Percentiles rank a stretch among this genome's conserved stretches.
Evolutionary conservation across 345 rosid species (phyloP).

Genomic region (Arabidopsis arenosa): DNA sequence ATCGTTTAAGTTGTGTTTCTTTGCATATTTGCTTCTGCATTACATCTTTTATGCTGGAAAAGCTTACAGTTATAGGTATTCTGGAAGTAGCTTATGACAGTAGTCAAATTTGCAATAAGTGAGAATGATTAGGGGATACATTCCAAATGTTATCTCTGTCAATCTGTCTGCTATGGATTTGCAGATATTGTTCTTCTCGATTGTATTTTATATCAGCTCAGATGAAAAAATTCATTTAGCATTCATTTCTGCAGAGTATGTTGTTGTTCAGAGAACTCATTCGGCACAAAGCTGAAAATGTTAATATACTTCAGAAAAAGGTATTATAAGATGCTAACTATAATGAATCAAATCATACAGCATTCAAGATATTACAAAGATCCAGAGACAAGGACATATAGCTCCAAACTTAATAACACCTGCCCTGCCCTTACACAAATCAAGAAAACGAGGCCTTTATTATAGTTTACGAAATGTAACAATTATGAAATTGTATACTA

Average conservation of each 20-base stretch:
- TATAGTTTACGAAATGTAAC: slow-evolving; percentile 29
- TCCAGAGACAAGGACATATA: too few species aligned
- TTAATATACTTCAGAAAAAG: too few species aligned
- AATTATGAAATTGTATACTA: slow-evolving; percentile 40
- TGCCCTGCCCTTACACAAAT: slow-evolving; percentile 2
- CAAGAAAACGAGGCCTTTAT: slow-evolving; percentile 6
- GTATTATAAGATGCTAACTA: too few species aligned
- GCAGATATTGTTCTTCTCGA: neutral
- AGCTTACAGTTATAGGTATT: slow-evolving; percentile 5
- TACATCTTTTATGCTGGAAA: neutral
- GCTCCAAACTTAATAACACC: slow-evolving; percentile 3
- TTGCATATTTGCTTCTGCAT: neutral
- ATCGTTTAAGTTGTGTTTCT: neutral
- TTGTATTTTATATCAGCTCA: neutral
- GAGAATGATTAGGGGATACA: too few species aligned
- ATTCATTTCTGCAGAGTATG: neutral
- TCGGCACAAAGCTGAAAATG: neutral
- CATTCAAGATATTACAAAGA: too few species aligned
- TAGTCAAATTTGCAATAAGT: neutral
- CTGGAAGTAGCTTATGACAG: slow-evolving; percentile 1
- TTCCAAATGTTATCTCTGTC: too few species aligned
- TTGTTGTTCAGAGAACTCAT: neutral
- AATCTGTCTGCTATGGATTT: too few species aligned
- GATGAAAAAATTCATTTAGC: neutral
- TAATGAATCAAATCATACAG: too few species aligned